Evolutionary conservation across 148 eudicot genomes (phyloP), one percentile per base, ranked within the genome.

Genomic region (Drosera capensis): DNA sequence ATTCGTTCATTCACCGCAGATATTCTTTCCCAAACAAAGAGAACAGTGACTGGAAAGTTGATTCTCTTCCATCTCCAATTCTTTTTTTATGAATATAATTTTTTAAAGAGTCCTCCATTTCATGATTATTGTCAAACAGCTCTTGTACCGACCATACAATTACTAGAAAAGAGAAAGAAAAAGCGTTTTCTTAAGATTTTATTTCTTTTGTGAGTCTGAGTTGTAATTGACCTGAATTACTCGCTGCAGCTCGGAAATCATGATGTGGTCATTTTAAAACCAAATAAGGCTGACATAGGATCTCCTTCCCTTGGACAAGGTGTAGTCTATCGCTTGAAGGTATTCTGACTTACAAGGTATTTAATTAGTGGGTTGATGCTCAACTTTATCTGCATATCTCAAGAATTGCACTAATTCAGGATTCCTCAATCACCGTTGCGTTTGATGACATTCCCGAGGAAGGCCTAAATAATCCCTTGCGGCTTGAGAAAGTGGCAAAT

Each of bases 381-480:
- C 25, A 25, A 19, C 36, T 54, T 29, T n/a, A n/a, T n/a, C n/a
- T n/a, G n/a, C n/a, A n/a, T n/a, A n/a, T n/a, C n/a, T n/a, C n/a
- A n/a, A 14, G 51, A 52, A 31, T 70, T 23, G 7, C 53, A 20
- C 56, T 66, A 48, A 55, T 45, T 67, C n/a, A 88, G 96, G 96
- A 88, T 57, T 66, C 94, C 34, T 83, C 96, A 45, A 74, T 88
- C 56, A 80, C 81, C 14, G 79, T 80, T 21, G 94, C 94, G 45
- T 88, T 88, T 71, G 94, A 88, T 60, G 96, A 88, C 58, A 69
- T 88, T 29, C 96, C 96, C 8, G 96, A 88, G 46, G 96, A 88
- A 29, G 96, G 94, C 55, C 66, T 83, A 38, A 77, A 88, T 55
- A 80, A 52, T 69, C 70, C 94, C 54, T 54, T 83, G 50, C 86